phyloP scores from a whole-genome alignment of 2,329 filamentous ascomycete species.

The Exutisphaerella laricina region DNA sequence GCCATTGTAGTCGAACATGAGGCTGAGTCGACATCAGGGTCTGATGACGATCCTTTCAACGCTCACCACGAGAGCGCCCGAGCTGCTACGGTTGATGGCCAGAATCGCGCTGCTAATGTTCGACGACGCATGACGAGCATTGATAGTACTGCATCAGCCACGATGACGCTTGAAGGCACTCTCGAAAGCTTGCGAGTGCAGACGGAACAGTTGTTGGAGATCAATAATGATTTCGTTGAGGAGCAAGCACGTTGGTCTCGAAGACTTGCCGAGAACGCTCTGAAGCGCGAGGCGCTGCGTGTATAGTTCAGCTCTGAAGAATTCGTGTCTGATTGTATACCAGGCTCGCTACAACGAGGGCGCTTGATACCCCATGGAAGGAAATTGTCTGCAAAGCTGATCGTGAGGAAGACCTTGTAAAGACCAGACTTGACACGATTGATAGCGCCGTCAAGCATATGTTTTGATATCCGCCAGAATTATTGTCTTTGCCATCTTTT shows the following conservation, averaged over 20 bases:
- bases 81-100: not conserved
- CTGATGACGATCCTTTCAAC: not conserved
- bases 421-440: no score
- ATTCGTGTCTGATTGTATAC: not conserved
- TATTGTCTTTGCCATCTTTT: no score
- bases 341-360: not conserved
- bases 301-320: not conserved
- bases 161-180: slow-evolving; percentile 30
- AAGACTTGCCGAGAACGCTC: slow-evolving; percentile 1
- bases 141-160: not conserved
- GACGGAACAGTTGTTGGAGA: slow-evolving; percentile 32
- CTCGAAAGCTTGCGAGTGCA: slow-evolving; percentile 31
- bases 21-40: not conserved
- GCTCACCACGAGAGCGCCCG: not conserved
- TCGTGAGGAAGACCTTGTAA: no score
- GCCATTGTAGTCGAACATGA: slow-evolving; percentile 1
- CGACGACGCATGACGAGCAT: not conserved
- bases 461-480: no score
- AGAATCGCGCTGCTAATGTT: not conserved
- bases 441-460: no score
- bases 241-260: slow-evolving; percentile 27
- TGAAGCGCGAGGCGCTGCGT: slow-evolving; percentile 1
- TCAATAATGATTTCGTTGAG: slow-evolving; percentile 32
- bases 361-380: not conserved
- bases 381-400: no score